Percentiles rank a stretch among this genome's conserved stretches.
Evolutionary conservation across 2,329 filamentous ascomycete species (phyloP).

Genomic region (Aspergillus japonicus): DNA sequence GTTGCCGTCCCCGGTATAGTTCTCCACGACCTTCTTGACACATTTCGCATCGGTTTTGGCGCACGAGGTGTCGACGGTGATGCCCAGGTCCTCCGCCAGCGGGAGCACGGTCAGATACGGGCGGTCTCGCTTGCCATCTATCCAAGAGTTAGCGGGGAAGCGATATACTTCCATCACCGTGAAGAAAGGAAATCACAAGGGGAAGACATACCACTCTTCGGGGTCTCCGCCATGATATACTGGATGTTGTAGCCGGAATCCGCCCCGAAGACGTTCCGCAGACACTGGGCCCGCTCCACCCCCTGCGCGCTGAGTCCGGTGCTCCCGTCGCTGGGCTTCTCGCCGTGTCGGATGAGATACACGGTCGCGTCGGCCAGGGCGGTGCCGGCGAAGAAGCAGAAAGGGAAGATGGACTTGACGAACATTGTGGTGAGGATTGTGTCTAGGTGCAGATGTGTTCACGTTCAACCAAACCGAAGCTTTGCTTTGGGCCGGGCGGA

Average conservation of each 20-base stretch:
- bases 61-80: conserved; percentile 57
- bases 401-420: conserved; percentile 3
- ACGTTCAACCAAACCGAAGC: too few species aligned
- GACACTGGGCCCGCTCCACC: conserved; percentile 58
- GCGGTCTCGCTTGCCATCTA: conserved; percentile 52
- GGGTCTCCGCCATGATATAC: conserved; percentile 58
- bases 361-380: conserved; percentile 48
- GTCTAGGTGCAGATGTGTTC: too few species aligned
- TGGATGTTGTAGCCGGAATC: conserved; percentile 56
- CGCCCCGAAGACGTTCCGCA: conserved; percentile 57
- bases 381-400: conserved; percentile 16
- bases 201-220: conserved; percentile 42
- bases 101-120: conserved; percentile 59
- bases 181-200: too few species aligned
- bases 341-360: conserved; percentile 64
- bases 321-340: conserved; percentile 55
- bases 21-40: conserved; percentile 51
- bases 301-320: conserved; percentile 54
- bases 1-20: conserved; percentile 53
- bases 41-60: conserved; percentile 57
- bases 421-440: conserved; percentile 7
- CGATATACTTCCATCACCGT: too few species aligned
- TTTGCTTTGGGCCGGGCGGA: too few species aligned
- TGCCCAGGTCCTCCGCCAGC: conserved; percentile 55
- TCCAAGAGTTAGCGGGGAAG: too few species aligned